phyloP scores from a whole-genome alignment of 257 asterid genomes.

The Haberlea rhodopensis region DNA sequence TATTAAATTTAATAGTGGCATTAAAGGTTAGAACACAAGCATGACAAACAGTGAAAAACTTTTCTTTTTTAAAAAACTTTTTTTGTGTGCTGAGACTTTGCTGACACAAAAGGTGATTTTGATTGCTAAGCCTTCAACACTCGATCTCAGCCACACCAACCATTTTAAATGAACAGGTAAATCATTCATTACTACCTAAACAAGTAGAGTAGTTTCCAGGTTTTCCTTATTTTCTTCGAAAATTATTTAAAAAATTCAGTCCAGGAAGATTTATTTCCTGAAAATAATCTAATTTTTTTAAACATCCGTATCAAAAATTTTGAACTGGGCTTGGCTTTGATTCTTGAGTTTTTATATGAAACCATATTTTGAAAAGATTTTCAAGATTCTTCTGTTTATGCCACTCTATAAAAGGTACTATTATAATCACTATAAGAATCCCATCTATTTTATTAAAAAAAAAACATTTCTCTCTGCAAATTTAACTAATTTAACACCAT shows the following conservation, averaged over 20 bases:
- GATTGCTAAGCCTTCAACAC: conserved; percentile 24
- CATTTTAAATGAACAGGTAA: conserved; percentile 18
- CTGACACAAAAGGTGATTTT: conserved; percentile 30
- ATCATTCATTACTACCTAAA: conserved; percentile 1
- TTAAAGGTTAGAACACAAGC: too few relatives aligned
- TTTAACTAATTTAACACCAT: neutral
- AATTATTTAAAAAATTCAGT: too few relatives aligned
- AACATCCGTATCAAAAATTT: neutral
- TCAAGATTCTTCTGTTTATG: conserved; percentile 34
- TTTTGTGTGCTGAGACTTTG: conserved; percentile 17
- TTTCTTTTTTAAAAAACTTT: conserved; percentile 9
- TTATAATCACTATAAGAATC: conserved; percentile 38
- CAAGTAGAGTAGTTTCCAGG: neutral
- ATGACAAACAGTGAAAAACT: conserved; percentile 26
- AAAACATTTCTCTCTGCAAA: conserved; percentile 2
- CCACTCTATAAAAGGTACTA: conserved; percentile 33
- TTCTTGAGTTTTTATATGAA: too few relatives aligned
- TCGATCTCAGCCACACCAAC: conserved; percentile 31
- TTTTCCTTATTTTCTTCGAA: neutral
- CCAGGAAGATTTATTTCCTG: neutral
- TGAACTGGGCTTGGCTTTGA: conserved; percentile 25
- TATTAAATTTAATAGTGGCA: too few relatives aligned
- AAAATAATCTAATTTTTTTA: neutral
- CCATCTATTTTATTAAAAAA: conserved; percentile 27
- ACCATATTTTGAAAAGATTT: too few relatives aligned